Conservation (phyloP, 2,329 filamentous ascomycete genomes). For the Arthrocladium fulminans region DNA sequence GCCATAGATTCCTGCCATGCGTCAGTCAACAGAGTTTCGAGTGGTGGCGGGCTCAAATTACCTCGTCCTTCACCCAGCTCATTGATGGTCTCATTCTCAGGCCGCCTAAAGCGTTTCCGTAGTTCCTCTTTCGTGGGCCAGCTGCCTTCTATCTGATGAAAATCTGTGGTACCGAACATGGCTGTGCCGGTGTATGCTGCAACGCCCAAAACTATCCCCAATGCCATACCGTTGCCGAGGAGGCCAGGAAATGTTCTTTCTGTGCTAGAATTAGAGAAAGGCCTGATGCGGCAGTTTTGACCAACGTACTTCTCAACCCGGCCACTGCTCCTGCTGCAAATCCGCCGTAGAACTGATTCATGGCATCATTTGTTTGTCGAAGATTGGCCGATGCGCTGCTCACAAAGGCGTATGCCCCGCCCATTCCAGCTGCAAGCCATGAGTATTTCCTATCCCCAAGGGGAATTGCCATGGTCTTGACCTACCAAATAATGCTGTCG, state of each 20-base stretch:
- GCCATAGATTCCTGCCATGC: conserved; percentile 59
- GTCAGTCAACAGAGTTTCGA: conserved; percentile 13
- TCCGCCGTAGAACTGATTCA: conserved; percentile 65
- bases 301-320: conserved; percentile 58
- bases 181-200: conserved; percentile 61
- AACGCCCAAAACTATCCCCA: conserved; percentile 51
- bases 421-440: conserved; percentile 53
- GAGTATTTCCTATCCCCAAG: conserved; percentile 11
- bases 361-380: conserved; percentile 70
- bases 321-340: conserved; percentile 65
- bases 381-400: conserved; percentile 72
- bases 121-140: conserved; percentile 67
- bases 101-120: conserved; percentile 64
- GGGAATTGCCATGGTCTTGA: not conserved
- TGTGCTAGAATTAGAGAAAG: conserved; percentile 25
- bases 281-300: not conserved
- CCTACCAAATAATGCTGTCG: conserved; percentile 60
- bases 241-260: conserved; percentile 60
- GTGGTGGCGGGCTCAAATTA: conserved; percentile 33
- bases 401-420: conserved; percentile 69
- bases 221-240: conserved; percentile 55
- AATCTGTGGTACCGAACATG: conserved; percentile 42
- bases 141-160: conserved; percentile 51
- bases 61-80: conserved; percentile 82
- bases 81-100: conserved; percentile 68